Evolutionary conservation across 306 rosid genomes (phyloP).

Genomic region (Lithocarpus polystachyus): DNA sequence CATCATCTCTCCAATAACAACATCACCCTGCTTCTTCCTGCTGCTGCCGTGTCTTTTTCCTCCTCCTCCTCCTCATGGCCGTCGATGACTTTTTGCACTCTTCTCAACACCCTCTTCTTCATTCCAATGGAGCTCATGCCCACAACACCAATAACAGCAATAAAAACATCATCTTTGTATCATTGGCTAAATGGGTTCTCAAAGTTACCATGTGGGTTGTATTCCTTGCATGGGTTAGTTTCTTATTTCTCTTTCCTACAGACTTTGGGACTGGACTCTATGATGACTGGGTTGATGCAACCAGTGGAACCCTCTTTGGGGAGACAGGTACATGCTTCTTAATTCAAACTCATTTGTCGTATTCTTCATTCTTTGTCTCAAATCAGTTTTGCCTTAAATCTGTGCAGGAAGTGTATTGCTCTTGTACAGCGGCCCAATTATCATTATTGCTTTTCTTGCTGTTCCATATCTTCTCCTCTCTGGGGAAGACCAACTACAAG

Average conservation of each 20-base stretch:
- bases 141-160: neutral
- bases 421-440: slow-evolving; percentile 53
- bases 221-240: slow-evolving; percentile 51
- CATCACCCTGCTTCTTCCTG: too few relatives aligned
- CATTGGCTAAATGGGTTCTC: slow-evolving; percentile 51
- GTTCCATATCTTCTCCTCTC: slow-evolving; percentile 48
- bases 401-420: slow-evolving; percentile 64
- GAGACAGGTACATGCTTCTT: slow-evolving; percentile 38
- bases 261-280: slow-evolving; percentile 5
- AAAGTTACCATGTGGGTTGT: slow-evolving; percentile 44
- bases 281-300: slow-evolving; percentile 25
- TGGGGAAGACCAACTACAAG: slow-evolving; percentile 42
- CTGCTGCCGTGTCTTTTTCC: too few relatives aligned
- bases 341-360: neutral
- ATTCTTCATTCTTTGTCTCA: slow-evolving; percentile 6
- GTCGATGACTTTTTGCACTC: neutral
- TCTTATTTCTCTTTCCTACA: slow-evolving; percentile 52
- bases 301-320: slow-evolving; percentile 47
- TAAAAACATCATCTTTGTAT: slow-evolving; percentile 21
- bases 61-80: neutral
- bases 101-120: slow-evolving; percentile 1
- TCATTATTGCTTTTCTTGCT: slow-evolving; percentile 62
- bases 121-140: neutral
- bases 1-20: too few relatives aligned
- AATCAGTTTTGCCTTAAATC: neutral